phyloP scores from a whole-genome alignment of 1,139 yeast genomes.

The Yamadazyma dendronema region DNA sequence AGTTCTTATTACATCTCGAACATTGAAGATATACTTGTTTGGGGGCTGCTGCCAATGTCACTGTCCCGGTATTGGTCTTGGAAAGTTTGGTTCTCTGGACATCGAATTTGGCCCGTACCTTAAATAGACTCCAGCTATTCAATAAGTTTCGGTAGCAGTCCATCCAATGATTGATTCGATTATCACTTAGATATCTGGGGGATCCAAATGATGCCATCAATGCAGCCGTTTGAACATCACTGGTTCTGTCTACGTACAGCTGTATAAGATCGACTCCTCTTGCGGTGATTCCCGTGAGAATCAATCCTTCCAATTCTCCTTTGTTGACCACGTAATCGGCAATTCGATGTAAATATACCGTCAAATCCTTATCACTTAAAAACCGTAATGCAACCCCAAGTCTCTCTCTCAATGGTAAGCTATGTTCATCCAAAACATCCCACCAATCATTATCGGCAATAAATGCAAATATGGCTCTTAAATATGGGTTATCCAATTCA shows the following conservation, averaged over 20 bases:
- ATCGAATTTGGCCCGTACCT: conserved; percentile 79
- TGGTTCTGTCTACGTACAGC: conserved; percentile 82
- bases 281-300: conserved; percentile 86
- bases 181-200: conserved; percentile 76
- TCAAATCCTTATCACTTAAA: conserved; percentile 72
- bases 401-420: conserved; percentile 83
- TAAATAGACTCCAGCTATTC: conserved; percentile 82
- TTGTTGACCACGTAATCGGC: conserved; percentile 67
- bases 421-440: conserved; percentile 88
- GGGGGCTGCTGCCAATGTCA: conserved; percentile 53
- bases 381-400: conserved; percentile 88
- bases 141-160: conserved; percentile 69
- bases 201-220: conserved; percentile 76
- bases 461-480: conserved; percentile 89
- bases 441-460: conserved; percentile 96
- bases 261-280: conserved; percentile 79
- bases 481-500: conserved; percentile 84
- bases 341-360: conserved; percentile 63
- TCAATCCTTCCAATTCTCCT: conserved; percentile 90
- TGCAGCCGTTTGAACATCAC: conserved; percentile 93
- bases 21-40: conserved; percentile 83
- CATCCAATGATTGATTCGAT: conserved; percentile 74
- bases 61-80: conserved; percentile 46
- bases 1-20: conserved; percentile 72
- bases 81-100: conserved; percentile 72